Evolutionary conservation across 179 eudicot species (phyloP).

Genomic region (Gypsophila paniculata): DNA sequence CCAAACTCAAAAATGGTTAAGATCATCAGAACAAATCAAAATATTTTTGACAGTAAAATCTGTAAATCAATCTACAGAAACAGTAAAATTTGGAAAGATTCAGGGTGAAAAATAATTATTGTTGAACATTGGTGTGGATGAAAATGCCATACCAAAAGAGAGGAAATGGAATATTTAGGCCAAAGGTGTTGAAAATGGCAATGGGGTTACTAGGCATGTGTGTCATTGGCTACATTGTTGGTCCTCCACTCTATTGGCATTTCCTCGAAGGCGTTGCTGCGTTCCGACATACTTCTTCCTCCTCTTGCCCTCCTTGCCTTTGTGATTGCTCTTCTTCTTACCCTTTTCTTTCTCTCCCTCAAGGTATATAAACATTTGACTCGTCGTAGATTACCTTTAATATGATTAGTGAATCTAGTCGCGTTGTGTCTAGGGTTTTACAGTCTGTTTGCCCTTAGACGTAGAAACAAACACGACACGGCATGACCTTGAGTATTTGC

Average conservation of each 20-base stretch:
- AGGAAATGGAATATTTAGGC: constrained; percentile 27
- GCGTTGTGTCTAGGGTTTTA: not conserved
- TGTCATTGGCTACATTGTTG: constrained; percentile 43
- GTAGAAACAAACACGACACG: not conserved
- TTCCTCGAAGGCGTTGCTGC: constrained; percentile 28
- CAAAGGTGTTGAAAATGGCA: constrained; percentile 40
- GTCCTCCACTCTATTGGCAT: constrained; percentile 50
- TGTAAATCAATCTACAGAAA: not conserved
- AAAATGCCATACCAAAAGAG: constrained; percentile 25
- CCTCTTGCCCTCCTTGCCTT: constrained; percentile 38
- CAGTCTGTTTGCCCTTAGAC: not conserved
- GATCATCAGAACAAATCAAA: constrained; percentile 10
- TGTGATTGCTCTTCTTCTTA: constrained; percentile 46
- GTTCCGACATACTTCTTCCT: constrained; percentile 22
- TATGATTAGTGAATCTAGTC: not conserved
- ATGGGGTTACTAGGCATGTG: constrained; percentile 42
- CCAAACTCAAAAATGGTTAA: constrained; percentile 9
- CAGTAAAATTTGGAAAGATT: not conserved
- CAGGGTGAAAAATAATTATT: not conserved
- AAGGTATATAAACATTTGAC: constrained; percentile 24
- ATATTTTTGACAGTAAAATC: not conserved
- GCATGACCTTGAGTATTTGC: not conserved
- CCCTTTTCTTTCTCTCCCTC: constrained; percentile 44
- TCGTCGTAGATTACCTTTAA: not conserved
- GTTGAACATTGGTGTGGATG: not conserved